Base-by-base conservation (phyloP, 2,329 filamentous ascomycete genomes). In the Lachnellula cervina region DNA sequence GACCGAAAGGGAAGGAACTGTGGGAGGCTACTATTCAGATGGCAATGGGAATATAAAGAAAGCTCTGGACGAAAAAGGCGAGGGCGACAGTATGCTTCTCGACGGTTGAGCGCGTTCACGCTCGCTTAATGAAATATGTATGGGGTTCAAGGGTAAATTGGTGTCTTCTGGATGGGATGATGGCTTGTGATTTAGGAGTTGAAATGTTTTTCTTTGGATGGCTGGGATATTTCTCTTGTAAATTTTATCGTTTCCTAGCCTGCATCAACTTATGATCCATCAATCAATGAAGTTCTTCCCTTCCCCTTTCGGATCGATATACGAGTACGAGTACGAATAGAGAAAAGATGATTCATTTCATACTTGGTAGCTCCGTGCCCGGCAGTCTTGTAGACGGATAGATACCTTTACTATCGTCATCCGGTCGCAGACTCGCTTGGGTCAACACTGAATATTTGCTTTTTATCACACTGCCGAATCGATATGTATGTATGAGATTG, bases 1-100 rank as follows among this genome's bases (percentile, higher is more conserved):
- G 34, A 73, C 72, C 17, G 75, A 71, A 38, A 56, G 69, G 46
- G 69, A 71, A 57, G 67, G 66, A 19, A 59, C 60, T 47, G 55
- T 53, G 16, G 62, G 60, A 16, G 68, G 68, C 2, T 69, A 71
- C 50, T 69, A 69, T 55, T 67, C 64, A 40, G 69, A 70, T 61
- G 62, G 66, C 11, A 64, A 66, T 51, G 63, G 64, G 11, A 59
- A 59, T 14, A 55, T 62, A 8, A 67, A 64, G 52, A 66, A 63
- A 43, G 59, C 64, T n/a, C 38, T 61, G 45, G 58, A 59, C 48
- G 55, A 65, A 21, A 64, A 63, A 46, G 61, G 58, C 17, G 64
- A 64, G 25, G 59, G 46, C 4, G 65, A 67, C 34, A 59, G 59
- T 37, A 66, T 69, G 64, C 32, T 66, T 40, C 19, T 66, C 21